Evolutionary conservation across 2,329 filamentous ascomycete species (phyloP).

Genomic region (Moelleriella libera): DNA sequence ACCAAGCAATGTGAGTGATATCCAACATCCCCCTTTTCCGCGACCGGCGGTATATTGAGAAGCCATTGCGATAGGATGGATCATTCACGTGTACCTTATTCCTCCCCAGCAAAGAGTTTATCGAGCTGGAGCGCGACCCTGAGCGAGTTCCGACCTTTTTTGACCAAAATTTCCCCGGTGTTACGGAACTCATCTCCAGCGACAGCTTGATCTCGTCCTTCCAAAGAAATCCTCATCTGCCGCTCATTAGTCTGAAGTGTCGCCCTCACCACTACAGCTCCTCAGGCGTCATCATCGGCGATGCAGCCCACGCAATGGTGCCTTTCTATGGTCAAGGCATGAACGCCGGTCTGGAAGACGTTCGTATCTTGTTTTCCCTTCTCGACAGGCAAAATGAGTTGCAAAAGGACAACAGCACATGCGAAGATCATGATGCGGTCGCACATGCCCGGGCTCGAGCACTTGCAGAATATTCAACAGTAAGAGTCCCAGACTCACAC

Average conservation of each 20-base stretch:
- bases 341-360: constrained; percentile 92
- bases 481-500: constrained; percentile 65
- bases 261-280: constrained; percentile 69
- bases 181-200: constrained; percentile 56
- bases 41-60: constrained; percentile 4
- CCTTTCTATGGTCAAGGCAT: constrained; percentile 98
- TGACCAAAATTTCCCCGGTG: constrained; percentile 72
- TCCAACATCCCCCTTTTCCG: neutral
- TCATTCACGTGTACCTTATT: constrained; percentile 95
- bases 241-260: constrained; percentile 88
- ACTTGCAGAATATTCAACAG: constrained; percentile 58
- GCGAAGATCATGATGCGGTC: constrained; percentile 23
- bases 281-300: constrained; percentile 74
- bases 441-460: constrained; percentile 46
- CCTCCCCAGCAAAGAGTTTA: constrained; percentile 58
- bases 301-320: constrained; percentile 94
- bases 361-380: constrained; percentile 71
- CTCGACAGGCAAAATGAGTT: constrained; percentile 52
- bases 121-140: constrained; percentile 48
- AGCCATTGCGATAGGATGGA: constrained; percentile 45
- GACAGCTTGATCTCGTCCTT: constrained; percentile 62
- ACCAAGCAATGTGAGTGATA: constrained; percentile 45
- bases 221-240: constrained; percentile 70
- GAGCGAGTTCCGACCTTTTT: constrained; percentile 58
- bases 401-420: constrained; percentile 25